Base-by-base conservation (phyloP, 768 basidiomycete genomes). In the Leccinum subtestaceum region DNA sequence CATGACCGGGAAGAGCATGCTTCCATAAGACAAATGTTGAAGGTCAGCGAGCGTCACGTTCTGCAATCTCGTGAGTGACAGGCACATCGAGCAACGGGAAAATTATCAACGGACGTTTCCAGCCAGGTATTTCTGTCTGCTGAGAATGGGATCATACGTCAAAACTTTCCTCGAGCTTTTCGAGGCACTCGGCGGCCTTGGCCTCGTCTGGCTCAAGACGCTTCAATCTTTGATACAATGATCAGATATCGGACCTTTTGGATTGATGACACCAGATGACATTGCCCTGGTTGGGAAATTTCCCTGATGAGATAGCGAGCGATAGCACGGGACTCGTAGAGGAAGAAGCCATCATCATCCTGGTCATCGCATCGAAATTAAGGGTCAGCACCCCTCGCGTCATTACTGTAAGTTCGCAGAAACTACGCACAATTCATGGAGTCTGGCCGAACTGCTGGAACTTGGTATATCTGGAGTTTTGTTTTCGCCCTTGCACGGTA, bases 391-490 rank as follows among this genome's bases (percentile, higher is more conserved):
- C 9, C 15, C 13, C 13, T 36, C 34, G 5, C 34, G 10, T 19
- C 31, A 23, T 32, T 6, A 29, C 8, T 29, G 29, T 29, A 8
- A 12, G 25, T 12, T 31, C 10, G 45, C 10, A 25, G 9, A 10
- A 23, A 48, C 19, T 7, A 13, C 55, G 36, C 17, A 67, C 59
- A 21, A 70, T 69, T 55, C 67, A 76, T 8, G 81, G 81, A 27
- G 82, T 72, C 61, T 81, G 77, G 11, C 79, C 79, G 62, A 82
- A 83, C 0, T 88, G 88, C 55, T 90, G 85, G 56, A 79, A 75
- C 23, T 70, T 69, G 31, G 81, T 46, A 73, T 74, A 83, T 65
- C 78, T 1, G 79, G 68, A 0, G 72, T 36, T 69, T 84, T 86
- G 65, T 85, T 81, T 63, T 77, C 77, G 27, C 59, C 65, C 50